Evolutionary conservation across 768 basidiomycete species (phyloP), one percentile per base, ranked within the genome.

Genomic region (Clavulina sp.): DNA sequence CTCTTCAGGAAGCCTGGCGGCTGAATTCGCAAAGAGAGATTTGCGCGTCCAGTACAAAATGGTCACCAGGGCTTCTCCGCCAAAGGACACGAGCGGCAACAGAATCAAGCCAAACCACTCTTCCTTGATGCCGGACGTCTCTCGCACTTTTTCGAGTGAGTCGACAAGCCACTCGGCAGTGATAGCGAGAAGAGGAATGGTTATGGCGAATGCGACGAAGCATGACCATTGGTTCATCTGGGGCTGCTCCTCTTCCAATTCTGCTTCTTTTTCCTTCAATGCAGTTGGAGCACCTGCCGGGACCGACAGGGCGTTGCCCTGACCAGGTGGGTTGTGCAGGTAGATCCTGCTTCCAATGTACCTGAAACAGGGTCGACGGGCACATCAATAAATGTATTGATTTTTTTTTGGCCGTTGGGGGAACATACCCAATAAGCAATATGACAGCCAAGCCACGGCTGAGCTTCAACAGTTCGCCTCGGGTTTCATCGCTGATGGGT

Each of bases 31-130:
- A 58, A 73, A 65, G 55, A 72, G 61, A 33, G 66, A 48, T 36
- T 68, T 69, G 23, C 70, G 72, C 28, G 73, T 28, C 63, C 79
- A 81, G 62, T 73, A 79, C 16, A 72, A 66, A 26, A 76, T 63
- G 0, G 80, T 74, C 30, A 84, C 68, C 18, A 73, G 64, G 36
- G 77, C 83, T 61, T 84, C 80, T 2, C 78, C 81, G 3, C 78
- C 74, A 64, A 80, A 85, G 2, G 82, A 82, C 5, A 82, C 73
- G 48, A 84, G 64, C 0, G 83, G 83, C 2, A 85, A 71, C 5
- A 85, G 67, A 43, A 84, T 68, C 54, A 85, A 64, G 18, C 82
- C 82, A 59, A 84, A 82, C 77, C 77, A 83, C 76, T 82, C 81
- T 57, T 71, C 61, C 46, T 66, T 56, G 28, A 83, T 75, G 3